Evolutionary conservation across 495 filamentous ascomycete species (phyloP).

Genomic region (Xylaria cubensis): DNA sequence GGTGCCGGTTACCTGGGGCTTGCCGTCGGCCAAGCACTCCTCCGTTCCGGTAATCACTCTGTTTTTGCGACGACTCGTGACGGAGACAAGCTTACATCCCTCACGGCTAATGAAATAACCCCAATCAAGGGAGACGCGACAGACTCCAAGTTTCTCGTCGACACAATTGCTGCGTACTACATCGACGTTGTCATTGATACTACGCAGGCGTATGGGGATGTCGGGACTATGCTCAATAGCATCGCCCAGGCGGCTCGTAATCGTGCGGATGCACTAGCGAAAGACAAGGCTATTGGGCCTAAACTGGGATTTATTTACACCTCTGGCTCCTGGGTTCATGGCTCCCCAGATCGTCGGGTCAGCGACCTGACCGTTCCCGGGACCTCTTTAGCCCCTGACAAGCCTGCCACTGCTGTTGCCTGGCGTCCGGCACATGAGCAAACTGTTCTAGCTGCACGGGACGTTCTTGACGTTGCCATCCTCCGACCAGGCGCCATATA

Average conservation of each 20-base stretch:
- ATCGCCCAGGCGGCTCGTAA: background rate
- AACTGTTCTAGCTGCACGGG: constrained; percentile 38
- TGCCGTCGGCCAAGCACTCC: constrained; percentile 42
- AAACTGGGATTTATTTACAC: constrained; percentile 55
- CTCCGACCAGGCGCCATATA: constrained; percentile 49
- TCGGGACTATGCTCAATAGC: background rate
- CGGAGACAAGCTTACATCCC: constrained; percentile 40
- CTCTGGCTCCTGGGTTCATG: constrained; percentile 53
- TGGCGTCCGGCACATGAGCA: constrained; percentile 49
- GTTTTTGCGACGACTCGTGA: constrained; percentile 51
- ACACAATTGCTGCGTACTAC: background rate
- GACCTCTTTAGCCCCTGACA: constrained; percentile 23
- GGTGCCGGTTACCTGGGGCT: constrained; percentile 53
- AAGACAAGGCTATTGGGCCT: constrained; percentile 28
- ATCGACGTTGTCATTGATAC: background rate
- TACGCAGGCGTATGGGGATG: background rate
- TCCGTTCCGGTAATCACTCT: constrained; percentile 43
- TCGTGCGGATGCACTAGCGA: background rate
- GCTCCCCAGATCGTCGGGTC: constrained; percentile 37
- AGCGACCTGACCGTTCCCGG: constrained; percentile 44
- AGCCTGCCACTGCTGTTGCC: constrained; percentile 35
- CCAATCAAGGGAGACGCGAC: background rate
- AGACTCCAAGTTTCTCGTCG: background rate
- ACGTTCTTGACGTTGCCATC: constrained; percentile 48
- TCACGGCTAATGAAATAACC: constrained; percentile 32